Base-by-base conservation (phyloP, 116 monocot species). In the Cymodocea nodosa region DNA sequence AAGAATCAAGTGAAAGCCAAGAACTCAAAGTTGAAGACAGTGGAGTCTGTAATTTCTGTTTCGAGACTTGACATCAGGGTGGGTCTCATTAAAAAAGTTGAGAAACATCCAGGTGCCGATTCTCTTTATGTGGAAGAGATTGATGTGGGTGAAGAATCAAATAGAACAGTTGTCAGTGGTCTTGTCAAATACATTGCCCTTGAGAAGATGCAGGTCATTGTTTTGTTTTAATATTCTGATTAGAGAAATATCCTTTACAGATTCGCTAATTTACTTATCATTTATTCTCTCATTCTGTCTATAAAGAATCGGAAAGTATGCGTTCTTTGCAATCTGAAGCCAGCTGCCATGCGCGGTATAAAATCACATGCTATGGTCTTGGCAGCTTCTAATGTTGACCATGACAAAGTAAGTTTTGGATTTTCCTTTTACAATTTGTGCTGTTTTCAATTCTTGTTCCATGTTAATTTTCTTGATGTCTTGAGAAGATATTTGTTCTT, bases 331-430 rank as follows among this genome's bases (percentile, higher is more conserved):
- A 97, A 97, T 70, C 72, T 97, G 78, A 97, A 97, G 69, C 97
- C 97, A 63, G 90, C 85, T 20, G 83, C 72, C 56, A 97, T 97
- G 97, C 77, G 97, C 15, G 91, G 91, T 54, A 88, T 97, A 17
- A 97, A 97, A 71, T 97, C 97, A 72, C 85, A 97, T 40, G 97
- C 97, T 6, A 97, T 97, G 97, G 84, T 97, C 35, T 76, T 97
- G 68, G 87, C 85, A 78, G 90, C 97, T 70, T 85, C 81, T 24
- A 88, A 76, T 71, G 82, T 76, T 36, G 86, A 86, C 23, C 76
- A 84, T 64, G 80, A 67, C 35, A 91, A 86, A 66, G 91, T 97
- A 91, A 80, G 83, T 5, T 19, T 15, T 64, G 6, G 39, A 20
- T 64, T 24, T 15, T n/a, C 10, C n/a, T 23, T 63, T 59, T 63